Base-by-base conservation (phyloP, 1,284 basidiomycete genomes). In the Leccinum griseonigrum region DNA sequence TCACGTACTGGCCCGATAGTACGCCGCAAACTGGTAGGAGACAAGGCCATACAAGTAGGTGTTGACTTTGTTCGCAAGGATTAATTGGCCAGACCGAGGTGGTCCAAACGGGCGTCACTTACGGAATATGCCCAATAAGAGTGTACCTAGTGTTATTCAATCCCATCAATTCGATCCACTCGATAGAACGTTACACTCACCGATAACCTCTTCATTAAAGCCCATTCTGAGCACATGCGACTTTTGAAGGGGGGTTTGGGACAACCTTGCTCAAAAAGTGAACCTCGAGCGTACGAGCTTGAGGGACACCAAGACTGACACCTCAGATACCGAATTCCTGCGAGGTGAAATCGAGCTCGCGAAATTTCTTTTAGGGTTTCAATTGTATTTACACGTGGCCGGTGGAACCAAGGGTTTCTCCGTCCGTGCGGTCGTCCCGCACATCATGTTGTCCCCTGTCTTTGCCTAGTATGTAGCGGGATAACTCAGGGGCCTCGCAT, bases 21-120 rank as follows among this genome's bases (percentile, higher is more conserved):
- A 83, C 1, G 71, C 68, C 16, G 76, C 74, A 60, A 83, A 83
- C 63, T 83, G 82, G 66, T 78, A 81, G 2, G 75, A 76, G 63
- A 81, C 82, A 32, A 83, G 71, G 2, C 82, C 82, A 68, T 81
- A 83, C 9, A 83, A 71, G 63, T 77, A 83, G 4, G 82, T 83
- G 62, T 83, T 83, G 64, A 83, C 81, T 82, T 56, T 32, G 14
- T 29, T 13, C 29, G 13, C 34, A 34, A 31, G 34, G 6, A 8
- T 59, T 31, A 50, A 50, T 34, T 3, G 26, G 16, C 14, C 10
- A 16, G 18, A 26, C 50, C 13, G 10, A 28, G 10, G 28, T 50
- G 46, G 14, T 36, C 34, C 34, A 36, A 28, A 18, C 53, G 7
- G 6, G 4, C 1, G 14, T 40, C 8, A 66, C 77, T 63, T 62